Evolutionary conservation across 2,329 filamentous ascomycete species (phyloP).

Genomic region (Byssochlamys sp.): DNA sequence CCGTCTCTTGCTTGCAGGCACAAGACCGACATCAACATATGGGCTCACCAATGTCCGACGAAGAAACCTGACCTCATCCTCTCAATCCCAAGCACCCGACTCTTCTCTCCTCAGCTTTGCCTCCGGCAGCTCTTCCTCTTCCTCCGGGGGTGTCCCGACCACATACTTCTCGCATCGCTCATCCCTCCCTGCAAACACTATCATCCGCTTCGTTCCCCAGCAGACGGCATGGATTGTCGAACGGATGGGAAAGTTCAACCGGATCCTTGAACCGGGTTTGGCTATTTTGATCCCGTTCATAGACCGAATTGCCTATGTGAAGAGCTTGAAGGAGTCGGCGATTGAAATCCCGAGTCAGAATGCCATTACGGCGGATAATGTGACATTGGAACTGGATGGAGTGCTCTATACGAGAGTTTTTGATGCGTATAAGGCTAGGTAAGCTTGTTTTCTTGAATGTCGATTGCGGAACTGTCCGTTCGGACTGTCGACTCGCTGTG

Average conservation of each 20-base stretch:
- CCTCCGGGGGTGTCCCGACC: constrained; percentile 40
- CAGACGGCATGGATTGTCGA: constrained; percentile 99
- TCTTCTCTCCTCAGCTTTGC: constrained; percentile 23
- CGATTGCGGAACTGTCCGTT: background rate
- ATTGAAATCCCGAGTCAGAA: constrained; percentile 96
- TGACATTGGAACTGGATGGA: constrained; percentile 90
- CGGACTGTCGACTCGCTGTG: background rate
- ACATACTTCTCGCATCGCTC: constrained; percentile 66
- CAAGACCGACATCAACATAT: constrained; percentile 8
- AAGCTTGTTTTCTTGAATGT: constrained; percentile 19
- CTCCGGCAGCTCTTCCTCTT: constrained; percentile 12
- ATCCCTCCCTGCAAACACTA: constrained; percentile 76
- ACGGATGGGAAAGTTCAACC: constrained; percentile 95
- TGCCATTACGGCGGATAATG: constrained; percentile 96
- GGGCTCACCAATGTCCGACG: constrained; percentile 17
- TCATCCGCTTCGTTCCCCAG: constrained; percentile 95
- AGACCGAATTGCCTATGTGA: constrained; percentile 95
- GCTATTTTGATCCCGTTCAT: constrained; percentile 81
- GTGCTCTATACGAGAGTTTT: constrained; percentile 93
- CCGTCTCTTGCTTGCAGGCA: constrained; percentile 12
- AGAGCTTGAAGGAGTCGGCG: constrained; percentile 89
- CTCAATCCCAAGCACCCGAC: constrained; percentile 20
- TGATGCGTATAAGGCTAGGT: constrained; percentile 96
- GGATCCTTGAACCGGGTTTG: constrained; percentile 83
- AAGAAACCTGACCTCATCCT: constrained; percentile 22